Percentiles rank a stretch among this genome's conserved stretches.
phyloP scores from a whole-genome alignment of 306 rosid genomes.

The Prunus mongolica region DNA sequence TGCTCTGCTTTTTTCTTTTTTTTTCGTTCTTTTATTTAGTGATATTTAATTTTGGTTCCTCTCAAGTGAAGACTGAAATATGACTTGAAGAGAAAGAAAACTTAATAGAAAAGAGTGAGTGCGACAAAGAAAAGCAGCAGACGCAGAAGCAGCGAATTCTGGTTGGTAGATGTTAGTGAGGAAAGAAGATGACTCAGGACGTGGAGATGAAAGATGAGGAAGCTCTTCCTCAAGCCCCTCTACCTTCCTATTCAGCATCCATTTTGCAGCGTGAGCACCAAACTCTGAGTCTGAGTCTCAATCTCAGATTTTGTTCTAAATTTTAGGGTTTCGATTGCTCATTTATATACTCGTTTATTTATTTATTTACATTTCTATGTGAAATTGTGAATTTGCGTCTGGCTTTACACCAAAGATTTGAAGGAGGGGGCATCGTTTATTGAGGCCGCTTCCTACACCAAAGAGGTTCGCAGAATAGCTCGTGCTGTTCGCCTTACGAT shows the following conservation, averaged over 20 bases:
- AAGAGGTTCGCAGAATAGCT: slow-evolving; percentile 23
- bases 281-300: not conserved
- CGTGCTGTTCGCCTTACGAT: slow-evolving; percentile 55
- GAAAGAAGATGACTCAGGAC: not conserved
- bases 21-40: not conserved
- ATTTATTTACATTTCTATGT: too few relatives aligned
- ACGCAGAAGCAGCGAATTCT: not conserved
- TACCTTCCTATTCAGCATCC: not conserved
- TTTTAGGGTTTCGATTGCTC: not conserved
- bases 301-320: not conserved
- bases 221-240: not conserved
- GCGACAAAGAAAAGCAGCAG: not conserved
- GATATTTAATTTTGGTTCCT: not conserved
- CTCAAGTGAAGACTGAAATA: not conserved
- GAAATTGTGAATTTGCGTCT: not conserved
- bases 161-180: not conserved
- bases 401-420: slow-evolving; percentile 27
- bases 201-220: slow-evolving; percentile 1
- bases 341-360: not conserved
- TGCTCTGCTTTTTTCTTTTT: too few relatives aligned
- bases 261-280: not conserved
- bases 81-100: not conserved
- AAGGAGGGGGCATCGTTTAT: slow-evolving; percentile 54
- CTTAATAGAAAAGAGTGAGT: not conserved
- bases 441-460: slow-evolving; percentile 57